Evolutionary conservation across 257 asterid species (phyloP).

Genomic region (Petrea volubilis): DNA sequence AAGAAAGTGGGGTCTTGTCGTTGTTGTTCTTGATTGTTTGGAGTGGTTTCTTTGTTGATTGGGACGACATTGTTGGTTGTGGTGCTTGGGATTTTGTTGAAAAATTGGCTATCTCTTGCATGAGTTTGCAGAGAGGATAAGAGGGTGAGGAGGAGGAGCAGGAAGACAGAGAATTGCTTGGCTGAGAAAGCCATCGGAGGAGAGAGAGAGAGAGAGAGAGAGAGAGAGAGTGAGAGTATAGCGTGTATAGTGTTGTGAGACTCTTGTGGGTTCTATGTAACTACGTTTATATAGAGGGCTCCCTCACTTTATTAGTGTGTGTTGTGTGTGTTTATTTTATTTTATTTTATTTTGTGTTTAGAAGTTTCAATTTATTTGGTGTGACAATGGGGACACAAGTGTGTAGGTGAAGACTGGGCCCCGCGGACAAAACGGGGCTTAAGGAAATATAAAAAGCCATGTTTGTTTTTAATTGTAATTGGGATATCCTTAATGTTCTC

Average conservation of each 20-base stretch:
- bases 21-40: conserved; percentile 18
- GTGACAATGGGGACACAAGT: conserved; percentile 36
- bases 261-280: conserved; percentile 23
- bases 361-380: conserved; percentile 46
- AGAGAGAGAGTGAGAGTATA: conserved; percentile 13
- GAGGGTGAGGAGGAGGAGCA: conserved; percentile 48
- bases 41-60: conserved; percentile 20
- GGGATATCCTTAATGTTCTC: neutral
- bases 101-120: conserved; percentile 80
- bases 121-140: conserved; percentile 40
- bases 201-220: neutral
- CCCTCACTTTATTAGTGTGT: neutral
- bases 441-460: conserved; percentile 8
- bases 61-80: conserved; percentile 34
- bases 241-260: conserved; percentile 21
- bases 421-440: conserved; percentile 22
- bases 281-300: conserved; percentile 53
- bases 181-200: conserved; percentile 53
- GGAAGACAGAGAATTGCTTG: conserved; percentile 30
- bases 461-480: conserved; percentile 8
- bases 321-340: neutral
- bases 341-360: conserved; percentile 10
- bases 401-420: conserved; percentile 38
- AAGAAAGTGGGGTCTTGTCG: conserved; percentile 52
- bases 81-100: conserved; percentile 68